Conservation (phyloP, 345 rosid genomes). For the Mangifera indica region DNA sequence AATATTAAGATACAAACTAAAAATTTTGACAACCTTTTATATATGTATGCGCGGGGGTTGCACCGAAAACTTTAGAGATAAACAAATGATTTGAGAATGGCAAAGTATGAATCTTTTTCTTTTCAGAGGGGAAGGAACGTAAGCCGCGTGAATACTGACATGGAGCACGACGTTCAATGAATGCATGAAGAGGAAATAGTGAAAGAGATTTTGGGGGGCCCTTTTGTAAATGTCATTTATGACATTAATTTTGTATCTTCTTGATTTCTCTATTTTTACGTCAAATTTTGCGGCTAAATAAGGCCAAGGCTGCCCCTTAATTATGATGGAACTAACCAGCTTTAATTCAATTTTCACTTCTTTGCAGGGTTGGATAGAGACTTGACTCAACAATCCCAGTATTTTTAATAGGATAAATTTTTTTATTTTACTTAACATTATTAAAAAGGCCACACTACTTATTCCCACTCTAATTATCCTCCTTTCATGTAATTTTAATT, state of each 20-base stretch:
- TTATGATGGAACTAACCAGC: constrained; percentile 2
- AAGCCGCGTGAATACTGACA: constrained; percentile 40
- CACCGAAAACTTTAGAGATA: constrained; percentile 13
- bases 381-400: background rate
- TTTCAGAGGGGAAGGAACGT: constrained; percentile 1
- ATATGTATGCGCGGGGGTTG: too few relatives aligned
- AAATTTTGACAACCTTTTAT: too few relatives aligned
- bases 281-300: constrained; percentile 44
- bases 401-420: background rate
- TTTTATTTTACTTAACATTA: too few relatives aligned
- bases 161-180: background rate
- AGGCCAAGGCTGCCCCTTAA: background rate
- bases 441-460: too few relatives aligned
- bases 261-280: constrained; percentile 22
- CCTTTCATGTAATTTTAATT: too few relatives aligned
- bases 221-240: background rate
- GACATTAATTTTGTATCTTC: constrained; percentile 2
- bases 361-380: too few relatives aligned
- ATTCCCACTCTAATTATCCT: too few relatives aligned
- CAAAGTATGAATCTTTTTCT: background rate
- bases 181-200: constrained; percentile 3
- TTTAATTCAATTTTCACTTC: background rate
- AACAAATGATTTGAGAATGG: background rate
- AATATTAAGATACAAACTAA: too few relatives aligned
- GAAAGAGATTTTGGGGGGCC: background rate